Evolutionary conservation across 2,329 filamentous ascomycete genomes (phyloP), one percentile per base, ranked within the genome.

Genomic region (Cyclaneusma minus): DNA sequence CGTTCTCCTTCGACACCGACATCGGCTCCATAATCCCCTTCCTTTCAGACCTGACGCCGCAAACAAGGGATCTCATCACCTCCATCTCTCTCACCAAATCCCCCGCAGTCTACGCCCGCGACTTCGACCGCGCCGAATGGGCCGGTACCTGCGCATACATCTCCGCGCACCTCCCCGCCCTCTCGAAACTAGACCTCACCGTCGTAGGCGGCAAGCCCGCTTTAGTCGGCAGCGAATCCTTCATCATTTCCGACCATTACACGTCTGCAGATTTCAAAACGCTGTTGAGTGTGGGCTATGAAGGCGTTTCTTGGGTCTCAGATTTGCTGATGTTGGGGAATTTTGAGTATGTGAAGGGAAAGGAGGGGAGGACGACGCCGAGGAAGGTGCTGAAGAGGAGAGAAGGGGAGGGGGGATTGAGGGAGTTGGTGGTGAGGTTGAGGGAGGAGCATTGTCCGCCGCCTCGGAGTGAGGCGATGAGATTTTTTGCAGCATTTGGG

Each of bases 1-100:
- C 52, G 1, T 74, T 75, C 43, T 60, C 64, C 38, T 76, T 76
- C 43, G 62, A 61, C 33, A 55, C 56, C 24, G 56, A 68, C 45
- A 54, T 75, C 35, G 69, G 75, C 45, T 65, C 68, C 10, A 56
- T 69, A 5, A 55, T 62, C 1, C 66, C 68, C 0, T 75, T 75
- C 41, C 51, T 76, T 20, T 50, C 52, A 16, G 67, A 74, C 41
- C 54, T 71, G 17, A 65, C 62, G 3, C 53, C 58, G 1, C 37
- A 44, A 11, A 58, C 62, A 3, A 54, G 62, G 17, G 42, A 45
- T 7, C 49, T 62, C 24, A 47, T 75, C 31, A 50, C 52, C 16
- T 52, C 56, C 18, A 47, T 76, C 7, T 54, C 56, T 8, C 37
- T 76, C 12, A 60, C 63, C 13, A 74, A 74, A 41, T 57, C 62